Evolutionary conservation across 2,329 filamentous ascomycete genomes (phyloP).

Genomic region (Penicillium glabrum): DNA sequence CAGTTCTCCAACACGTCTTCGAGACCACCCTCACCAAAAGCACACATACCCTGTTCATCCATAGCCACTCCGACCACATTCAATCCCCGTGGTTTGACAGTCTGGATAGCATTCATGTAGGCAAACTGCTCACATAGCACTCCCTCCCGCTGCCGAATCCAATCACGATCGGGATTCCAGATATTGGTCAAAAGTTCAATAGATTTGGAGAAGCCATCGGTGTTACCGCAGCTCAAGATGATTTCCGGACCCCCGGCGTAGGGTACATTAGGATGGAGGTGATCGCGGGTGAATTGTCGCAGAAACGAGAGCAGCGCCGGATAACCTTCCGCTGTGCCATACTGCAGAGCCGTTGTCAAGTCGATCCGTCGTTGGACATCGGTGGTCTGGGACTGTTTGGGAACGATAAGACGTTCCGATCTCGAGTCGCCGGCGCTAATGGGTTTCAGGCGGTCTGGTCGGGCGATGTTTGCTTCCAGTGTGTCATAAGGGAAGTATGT

Average conservation of each 20-base stretch:
- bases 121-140: constrained; percentile 77
- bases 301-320: constrained; percentile 76
- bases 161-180: constrained; percentile 70
- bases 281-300: constrained; percentile 71
- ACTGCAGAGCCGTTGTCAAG: constrained; percentile 78
- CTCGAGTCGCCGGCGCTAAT: constrained; percentile 57
- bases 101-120: constrained; percentile 74
- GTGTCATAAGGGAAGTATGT: constrained; percentile 89
- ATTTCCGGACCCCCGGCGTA: constrained; percentile 76
- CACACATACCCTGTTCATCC: constrained; percentile 78
- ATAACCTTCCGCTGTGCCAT: constrained; percentile 79
- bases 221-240: constrained; percentile 76
- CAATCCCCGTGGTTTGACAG: constrained; percentile 66
- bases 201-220: constrained; percentile 80
- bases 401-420: constrained; percentile 66
- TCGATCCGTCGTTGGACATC: constrained; percentile 73
- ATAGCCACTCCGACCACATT: constrained; percentile 73
- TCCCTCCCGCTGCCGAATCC: constrained; percentile 68
- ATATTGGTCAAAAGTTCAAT: constrained; percentile 73
- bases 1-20: constrained; percentile 78
- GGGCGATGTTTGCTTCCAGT: constrained; percentile 76
- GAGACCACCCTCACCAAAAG: constrained; percentile 69
- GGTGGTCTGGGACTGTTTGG: constrained; percentile 61
- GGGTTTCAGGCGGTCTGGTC: constrained; percentile 71
- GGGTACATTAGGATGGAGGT: constrained; percentile 78